Base-by-base conservation (phyloP, 192 early-diverging fungal species). In the Linnemannia zychae region DNA sequence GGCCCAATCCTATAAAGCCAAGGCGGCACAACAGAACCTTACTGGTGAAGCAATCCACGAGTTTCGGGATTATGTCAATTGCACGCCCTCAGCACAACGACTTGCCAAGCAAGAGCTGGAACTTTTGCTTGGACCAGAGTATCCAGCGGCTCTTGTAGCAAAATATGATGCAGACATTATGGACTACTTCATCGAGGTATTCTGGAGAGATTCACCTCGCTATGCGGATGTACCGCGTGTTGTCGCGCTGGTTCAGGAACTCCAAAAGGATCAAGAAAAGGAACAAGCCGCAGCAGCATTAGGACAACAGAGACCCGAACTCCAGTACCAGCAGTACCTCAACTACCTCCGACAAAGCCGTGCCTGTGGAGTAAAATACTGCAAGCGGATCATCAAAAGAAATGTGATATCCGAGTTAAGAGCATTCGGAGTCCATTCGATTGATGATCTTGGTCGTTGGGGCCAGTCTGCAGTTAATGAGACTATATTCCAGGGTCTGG, bases 51-150 rank as follows among this genome's bases (percentile, higher is more conserved):
- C 1, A 1, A 0, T 31, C 46, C 47, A 49, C 7, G 18, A 72
- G 28, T 33, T 15, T 13, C 71, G 49, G 16, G 20, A 49, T 4
- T 72, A 72, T 18, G 74, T 65, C 6, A 13, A 6, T 7, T 31
- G 12, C 28, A 33, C 47, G 16, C 60, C 28, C 16, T 57, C 40
- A 13, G 74, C 57, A 11, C 53, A 63, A 13, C 3, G 66, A 48
- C 60, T 75, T 9, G 74, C 74, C 20, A 17, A 40, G 24, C 20
- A 63, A 11, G 74, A 75, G 24, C 31, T 75, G 20, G 60, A 67
- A 16, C 1, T 20, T 4, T 2, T 75, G 40, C 66, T 67, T 20
- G 74, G 74, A 2, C 40, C 40, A 3, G 74, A 75, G 44, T 1
- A 22, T 4, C 74, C 53, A 5, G 1, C 18, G 3, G 22, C 24